Percentiles rank a stretch among this genome's conserved stretches.
These are phyloP conservation scores for Silene conica DNA, from an alignment of 148 eudicot species.

Conservation along the genomic window DNA sequence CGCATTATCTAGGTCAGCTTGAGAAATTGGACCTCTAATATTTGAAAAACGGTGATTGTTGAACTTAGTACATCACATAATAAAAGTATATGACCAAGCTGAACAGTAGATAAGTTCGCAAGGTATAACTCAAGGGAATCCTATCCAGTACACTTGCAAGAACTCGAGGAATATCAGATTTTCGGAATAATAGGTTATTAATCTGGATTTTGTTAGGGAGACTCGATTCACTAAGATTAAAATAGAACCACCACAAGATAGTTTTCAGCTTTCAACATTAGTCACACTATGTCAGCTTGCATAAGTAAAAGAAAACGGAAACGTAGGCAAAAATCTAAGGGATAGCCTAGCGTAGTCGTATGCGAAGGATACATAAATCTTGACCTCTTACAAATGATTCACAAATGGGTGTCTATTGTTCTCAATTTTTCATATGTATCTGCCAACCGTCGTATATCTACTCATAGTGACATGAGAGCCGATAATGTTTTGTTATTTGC, in stretches of 20 bases:
- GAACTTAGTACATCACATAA: not conserved
- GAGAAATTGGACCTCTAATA: not conserved
- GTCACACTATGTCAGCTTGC: not conserved
- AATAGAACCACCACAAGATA: not conserved
- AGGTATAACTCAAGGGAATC: not conserved
- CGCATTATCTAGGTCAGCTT: conserved; percentile 7
- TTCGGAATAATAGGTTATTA: not conserved
- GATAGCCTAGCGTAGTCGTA: not conserved
- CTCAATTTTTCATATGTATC: not conserved
- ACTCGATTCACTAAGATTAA: not conserved
- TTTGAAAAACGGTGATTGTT: conserved; percentile 1
- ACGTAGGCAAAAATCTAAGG: not conserved
- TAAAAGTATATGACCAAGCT: not conserved
- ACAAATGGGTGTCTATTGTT: not conserved
- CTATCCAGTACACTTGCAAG: not conserved
- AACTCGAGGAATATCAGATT: not conserved
- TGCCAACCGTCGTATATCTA: not conserved
- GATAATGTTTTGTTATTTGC: too few relatives aligned
- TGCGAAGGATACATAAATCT: not conserved
- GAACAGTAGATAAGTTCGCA: conserved; percentile 1
- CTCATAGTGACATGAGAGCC: not conserved
- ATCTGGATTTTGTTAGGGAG: not conserved
- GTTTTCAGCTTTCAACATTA: not conserved
- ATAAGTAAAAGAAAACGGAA: not conserved
- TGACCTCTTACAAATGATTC: not conserved